phyloP scores from a whole-genome alignment of 2,329 filamentous ascomycete species.

The Ophiosphaerella herpotricha region DNA sequence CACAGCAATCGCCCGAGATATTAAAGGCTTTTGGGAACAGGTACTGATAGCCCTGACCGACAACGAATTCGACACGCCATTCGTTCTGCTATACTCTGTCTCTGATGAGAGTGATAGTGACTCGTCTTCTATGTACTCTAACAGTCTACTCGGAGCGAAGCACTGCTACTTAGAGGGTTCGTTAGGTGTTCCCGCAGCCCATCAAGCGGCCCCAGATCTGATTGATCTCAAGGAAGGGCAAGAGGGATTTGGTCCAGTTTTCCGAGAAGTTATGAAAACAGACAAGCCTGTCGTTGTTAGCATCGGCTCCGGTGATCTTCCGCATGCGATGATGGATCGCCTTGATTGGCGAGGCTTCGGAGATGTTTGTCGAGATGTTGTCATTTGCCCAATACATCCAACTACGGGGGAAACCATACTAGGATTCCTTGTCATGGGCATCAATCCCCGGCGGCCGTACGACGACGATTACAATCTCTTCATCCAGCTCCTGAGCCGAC shows the following conservation, averaged over 20 bases:
- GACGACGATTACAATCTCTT: conserved; percentile 82
- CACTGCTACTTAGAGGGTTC: conserved; percentile 72
- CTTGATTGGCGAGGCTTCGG: conserved; percentile 73
- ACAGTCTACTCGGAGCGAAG: conserved; percentile 64
- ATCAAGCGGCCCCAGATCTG: conserved; percentile 62
- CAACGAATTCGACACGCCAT: conserved; percentile 77
- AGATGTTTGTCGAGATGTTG: conserved; percentile 70
- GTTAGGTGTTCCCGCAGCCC: conserved; percentile 68
- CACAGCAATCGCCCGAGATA: conserved; percentile 72
- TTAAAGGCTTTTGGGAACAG: conserved; percentile 74
- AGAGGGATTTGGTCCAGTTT: conserved; percentile 75
- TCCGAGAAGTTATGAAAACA: conserved; percentile 74
- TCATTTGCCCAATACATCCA: conserved; percentile 78
- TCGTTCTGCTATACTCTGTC: conserved; percentile 77
- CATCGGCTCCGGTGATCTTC: conserved; percentile 68
- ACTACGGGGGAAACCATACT: conserved; percentile 74
- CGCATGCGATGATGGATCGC: conserved; percentile 66
- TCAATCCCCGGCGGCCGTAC: conserved; percentile 78
- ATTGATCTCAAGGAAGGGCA: conserved; percentile 73
- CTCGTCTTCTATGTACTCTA: conserved; percentile 71
- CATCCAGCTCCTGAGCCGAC: conserved; percentile 72
- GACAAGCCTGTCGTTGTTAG: conserved; percentile 70
- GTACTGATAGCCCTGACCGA: conserved; percentile 71
- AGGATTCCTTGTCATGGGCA: conserved; percentile 77
- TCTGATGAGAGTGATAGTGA: conserved; percentile 73